phyloP scores from a whole-genome alignment of 2,329 filamentous ascomycete genomes.

The Phyllosticta citriasiana region DNA sequence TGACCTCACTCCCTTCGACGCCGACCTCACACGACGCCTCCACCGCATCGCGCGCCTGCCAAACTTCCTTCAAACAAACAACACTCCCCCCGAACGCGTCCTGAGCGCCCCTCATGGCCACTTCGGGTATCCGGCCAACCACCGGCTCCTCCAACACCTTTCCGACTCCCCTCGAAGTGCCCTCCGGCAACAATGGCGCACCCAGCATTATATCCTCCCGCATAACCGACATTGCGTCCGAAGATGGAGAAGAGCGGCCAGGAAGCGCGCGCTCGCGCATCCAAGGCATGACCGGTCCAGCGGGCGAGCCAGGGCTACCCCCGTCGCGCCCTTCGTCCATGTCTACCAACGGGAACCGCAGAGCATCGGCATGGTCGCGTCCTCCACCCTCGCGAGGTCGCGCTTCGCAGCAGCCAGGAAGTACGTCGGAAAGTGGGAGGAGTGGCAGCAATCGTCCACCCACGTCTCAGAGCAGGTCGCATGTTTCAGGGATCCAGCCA shows the following conservation, averaged over 20 bases:
- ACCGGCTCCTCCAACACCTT: slow-evolving; percentile 11
- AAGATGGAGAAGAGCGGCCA: slow-evolving; percentile 36
- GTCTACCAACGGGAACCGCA: slow-evolving; percentile 30
- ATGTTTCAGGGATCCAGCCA: slow-evolving; percentile 80
- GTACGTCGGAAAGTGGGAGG: slow-evolving; percentile 5
- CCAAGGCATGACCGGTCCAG: slow-evolving; percentile 34
- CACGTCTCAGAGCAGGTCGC: slow-evolving; percentile 67
- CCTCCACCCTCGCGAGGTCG: slow-evolving; percentile 48
- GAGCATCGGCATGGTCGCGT: slow-evolving; percentile 47
- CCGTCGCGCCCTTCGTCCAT: slow-evolving; percentile 37
- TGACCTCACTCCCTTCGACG: slow-evolving; percentile 7
- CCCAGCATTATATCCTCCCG: slow-evolving; percentile 16
- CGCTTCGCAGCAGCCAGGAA: slow-evolving; percentile 15
- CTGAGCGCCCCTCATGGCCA: slow-evolving; percentile 15
- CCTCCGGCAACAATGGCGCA: neutral
- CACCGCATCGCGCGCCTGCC: neutral
- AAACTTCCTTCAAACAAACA: neutral
- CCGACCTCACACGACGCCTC: slow-evolving; percentile 15
- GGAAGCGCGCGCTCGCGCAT: slow-evolving; percentile 18
- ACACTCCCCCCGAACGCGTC: slow-evolving; percentile 3
- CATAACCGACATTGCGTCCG: slow-evolving; percentile 53
- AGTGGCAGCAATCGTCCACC: slow-evolving; percentile 34
- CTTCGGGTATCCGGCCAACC: slow-evolving; percentile 23
- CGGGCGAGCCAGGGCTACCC: slow-evolving; percentile 38
- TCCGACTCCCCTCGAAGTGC: slow-evolving; percentile 15